Conservation (phyloP, 768 basidiomycete species). For the Trametes maxima region DNA sequence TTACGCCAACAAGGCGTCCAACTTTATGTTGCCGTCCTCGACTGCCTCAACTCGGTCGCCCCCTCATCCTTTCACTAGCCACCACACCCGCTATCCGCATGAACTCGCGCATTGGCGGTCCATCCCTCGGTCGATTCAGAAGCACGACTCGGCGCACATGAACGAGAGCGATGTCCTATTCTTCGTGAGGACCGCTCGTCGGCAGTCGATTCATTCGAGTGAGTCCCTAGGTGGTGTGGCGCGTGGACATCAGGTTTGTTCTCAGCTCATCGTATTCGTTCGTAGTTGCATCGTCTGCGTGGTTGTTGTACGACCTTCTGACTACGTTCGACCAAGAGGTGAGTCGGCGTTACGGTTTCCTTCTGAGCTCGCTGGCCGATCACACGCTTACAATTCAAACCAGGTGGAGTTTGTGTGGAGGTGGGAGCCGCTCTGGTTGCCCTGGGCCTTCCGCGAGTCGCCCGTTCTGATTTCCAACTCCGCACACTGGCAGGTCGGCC, state of each 20-base stretch:
- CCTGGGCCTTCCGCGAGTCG: background rate
- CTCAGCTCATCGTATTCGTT: background rate
- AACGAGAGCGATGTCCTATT: constrained; percentile 8
- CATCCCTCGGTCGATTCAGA: background rate
- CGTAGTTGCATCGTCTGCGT: constrained; percentile 6
- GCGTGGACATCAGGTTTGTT: background rate
- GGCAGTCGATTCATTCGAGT: constrained; percentile 10
- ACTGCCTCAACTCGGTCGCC: constrained; percentile 6
- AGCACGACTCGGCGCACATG: constrained; percentile 6
- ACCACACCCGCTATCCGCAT: background rate
- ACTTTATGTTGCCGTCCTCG: constrained; percentile 9
- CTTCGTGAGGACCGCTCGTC: background rate
- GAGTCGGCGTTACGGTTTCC: background rate
- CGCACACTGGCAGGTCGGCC: constrained; percentile 20
- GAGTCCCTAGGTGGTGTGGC: background rate
- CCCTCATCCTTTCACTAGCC: background rate
- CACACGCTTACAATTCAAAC: background rate
- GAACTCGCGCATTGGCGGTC: background rate
- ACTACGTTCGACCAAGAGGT: constrained; percentile 17
- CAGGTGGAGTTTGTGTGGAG: constrained; percentile 18
- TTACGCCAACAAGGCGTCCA: constrained; percentile 7
- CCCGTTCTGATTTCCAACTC: background rate
- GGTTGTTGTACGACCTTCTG: constrained; percentile 16
- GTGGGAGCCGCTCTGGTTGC: background rate
- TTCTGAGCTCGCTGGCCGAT: background rate